Percentiles rank a stretch among this genome's conserved stretches.
Evolutionary conservation across 306 rosid species (phyloP).

Genomic region (Hippophae tibetana): DNA sequence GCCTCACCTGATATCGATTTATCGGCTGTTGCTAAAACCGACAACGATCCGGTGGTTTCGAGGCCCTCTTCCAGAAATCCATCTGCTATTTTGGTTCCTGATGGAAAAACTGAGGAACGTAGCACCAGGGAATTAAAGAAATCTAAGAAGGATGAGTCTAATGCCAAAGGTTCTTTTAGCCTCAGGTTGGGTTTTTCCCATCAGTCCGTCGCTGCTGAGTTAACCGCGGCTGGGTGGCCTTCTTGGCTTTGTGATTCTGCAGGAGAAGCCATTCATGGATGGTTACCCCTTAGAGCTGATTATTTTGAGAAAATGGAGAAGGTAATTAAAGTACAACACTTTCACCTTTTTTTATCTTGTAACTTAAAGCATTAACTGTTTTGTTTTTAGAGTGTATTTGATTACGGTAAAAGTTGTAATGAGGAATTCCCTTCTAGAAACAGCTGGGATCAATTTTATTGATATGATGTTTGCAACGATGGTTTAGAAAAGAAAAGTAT

Average conservation of each 20-base stretch:
- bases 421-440: no score
- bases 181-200: slow-evolving; percentile 40
- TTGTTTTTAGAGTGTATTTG: no score
- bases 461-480: no score
- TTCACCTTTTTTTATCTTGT: no score
- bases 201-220: slow-evolving; percentile 62
- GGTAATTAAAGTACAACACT: slow-evolving; percentile 22
- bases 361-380: no score
- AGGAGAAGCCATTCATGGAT: slow-evolving; percentile 80
- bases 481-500: no score
- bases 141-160: slow-evolving; percentile 30
- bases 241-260: slow-evolving; percentile 77
- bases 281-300: slow-evolving; percentile 93
- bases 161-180: slow-evolving; percentile 17
- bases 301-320: slow-evolving; percentile 81
- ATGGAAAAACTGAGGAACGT: not conserved
- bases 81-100: slow-evolving; percentile 13
- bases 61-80: slow-evolving; percentile 9
- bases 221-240: slow-evolving; percentile 98
- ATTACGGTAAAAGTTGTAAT: no score
- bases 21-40: not conserved
- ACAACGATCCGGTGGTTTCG: slow-evolving; percentile 21
- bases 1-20: slow-evolving; percentile 18
- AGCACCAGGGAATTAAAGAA: slow-evolving; percentile 30
- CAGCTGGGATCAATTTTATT: no score